Conservation (phyloP, 202 grass and related monocot species). For the Panicum virgatum region DNA sequence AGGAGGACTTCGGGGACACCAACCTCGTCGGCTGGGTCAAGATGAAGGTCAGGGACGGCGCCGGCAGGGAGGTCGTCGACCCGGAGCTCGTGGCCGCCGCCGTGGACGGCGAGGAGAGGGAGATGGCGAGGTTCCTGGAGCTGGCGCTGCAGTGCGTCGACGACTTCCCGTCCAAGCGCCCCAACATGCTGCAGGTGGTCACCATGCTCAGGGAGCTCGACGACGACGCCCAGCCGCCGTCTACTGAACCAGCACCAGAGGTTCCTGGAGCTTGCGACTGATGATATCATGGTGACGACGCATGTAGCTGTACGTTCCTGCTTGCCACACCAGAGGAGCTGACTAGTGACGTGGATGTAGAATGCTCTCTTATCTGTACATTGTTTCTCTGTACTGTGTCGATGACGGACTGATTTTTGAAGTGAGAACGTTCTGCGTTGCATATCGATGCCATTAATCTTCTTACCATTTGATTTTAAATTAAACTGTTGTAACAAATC, state of each 20-base stretch:
- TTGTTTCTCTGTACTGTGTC: neutral
- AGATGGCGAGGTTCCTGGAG: conserved; percentile 76
- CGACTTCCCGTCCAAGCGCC: conserved; percentile 84
- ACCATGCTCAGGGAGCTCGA: conserved; percentile 71
- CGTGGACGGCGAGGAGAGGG: conserved; percentile 38
- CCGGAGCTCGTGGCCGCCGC: conserved; percentile 37
- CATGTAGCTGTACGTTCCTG: neutral
- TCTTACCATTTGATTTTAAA: no score
- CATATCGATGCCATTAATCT: neutral
- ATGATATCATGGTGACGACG: neutral
- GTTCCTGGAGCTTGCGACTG: neutral
- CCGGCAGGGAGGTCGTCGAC: conserved; percentile 68
- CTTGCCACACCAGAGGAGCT: neutral
- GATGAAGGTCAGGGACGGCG: conserved; percentile 77
- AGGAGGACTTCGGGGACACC: conserved; percentile 92
- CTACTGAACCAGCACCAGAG: neutral
- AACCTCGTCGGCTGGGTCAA: conserved; percentile 90
- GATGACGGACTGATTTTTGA: neutral
- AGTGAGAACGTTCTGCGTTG: neutral
- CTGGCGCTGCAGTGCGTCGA: conserved; percentile 83
- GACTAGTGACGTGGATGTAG: neutral
- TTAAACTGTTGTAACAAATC: no score
- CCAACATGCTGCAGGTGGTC: conserved; percentile 80
- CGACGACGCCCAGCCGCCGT: neutral
- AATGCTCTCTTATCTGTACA: neutral